phyloP scores from a whole-genome alignment of 257 asterid species.

The Solanum paucissectum region DNA sequence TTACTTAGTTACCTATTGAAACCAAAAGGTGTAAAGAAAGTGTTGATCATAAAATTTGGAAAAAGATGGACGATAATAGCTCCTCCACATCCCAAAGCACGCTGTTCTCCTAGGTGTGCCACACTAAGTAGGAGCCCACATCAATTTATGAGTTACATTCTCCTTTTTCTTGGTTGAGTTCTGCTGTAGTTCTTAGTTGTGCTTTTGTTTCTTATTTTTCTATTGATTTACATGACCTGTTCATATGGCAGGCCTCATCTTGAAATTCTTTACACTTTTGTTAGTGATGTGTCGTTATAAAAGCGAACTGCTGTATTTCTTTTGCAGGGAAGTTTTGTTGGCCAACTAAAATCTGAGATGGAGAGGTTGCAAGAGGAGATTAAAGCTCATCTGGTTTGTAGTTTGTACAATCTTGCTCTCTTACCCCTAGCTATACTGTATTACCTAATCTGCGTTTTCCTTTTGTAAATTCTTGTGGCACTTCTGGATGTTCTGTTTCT shows the following conservation, averaged over 20 bases:
- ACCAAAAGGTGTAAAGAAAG: not conserved
- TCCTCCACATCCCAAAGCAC: not conserved
- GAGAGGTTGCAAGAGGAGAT: slow-evolving; percentile 74
- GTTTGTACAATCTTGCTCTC: slow-evolving; percentile 31
- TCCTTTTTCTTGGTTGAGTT: not conserved
- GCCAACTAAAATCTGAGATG: slow-evolving; percentile 70
- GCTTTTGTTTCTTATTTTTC: not conserved
- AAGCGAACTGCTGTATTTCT: slow-evolving; percentile 6
- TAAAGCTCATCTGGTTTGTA: slow-evolving; percentile 65
- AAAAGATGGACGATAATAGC: not conserved
- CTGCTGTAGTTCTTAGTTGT: not conserved
- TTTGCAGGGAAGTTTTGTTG: slow-evolving; percentile 66
- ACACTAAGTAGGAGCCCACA: not conserved
- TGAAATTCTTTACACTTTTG: slow-evolving; percentile 1
- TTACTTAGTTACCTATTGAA: not conserved
- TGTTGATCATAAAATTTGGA: not conserved
- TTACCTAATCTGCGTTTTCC: not conserved
- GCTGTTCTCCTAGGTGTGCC: not conserved
- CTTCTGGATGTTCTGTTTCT: not conserved
- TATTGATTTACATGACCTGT: not conserved
- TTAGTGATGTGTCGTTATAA: not conserved
- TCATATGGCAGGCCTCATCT: not conserved
- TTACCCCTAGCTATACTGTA: not conserved
- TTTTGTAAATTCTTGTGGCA: not conserved
- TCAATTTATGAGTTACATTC: not conserved